phyloP scores from a whole-genome alignment of 1,139 yeast genomes.

The Zygosaccharomyces pseudobailii region DNA sequence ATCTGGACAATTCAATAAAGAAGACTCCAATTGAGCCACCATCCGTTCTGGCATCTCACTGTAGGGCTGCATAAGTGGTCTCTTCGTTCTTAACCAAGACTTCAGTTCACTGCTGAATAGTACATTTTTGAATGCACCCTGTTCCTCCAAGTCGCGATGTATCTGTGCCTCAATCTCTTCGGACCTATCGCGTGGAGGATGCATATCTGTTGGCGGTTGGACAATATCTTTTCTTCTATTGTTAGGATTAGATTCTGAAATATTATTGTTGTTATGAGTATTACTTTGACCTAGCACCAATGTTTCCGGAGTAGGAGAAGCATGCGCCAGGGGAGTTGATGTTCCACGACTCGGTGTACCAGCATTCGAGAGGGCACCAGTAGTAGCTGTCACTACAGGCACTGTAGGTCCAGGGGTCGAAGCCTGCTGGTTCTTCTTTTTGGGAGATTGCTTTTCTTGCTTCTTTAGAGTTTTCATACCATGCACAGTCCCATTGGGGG shows the following conservation, averaged over 20 bases:
- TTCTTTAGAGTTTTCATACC: slow-evolving; percentile 7
- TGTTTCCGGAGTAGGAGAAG: slow-evolving; percentile 11
- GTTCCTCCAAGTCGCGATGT: slow-evolving; percentile 22
- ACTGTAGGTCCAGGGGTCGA: slow-evolving; percentile 1
- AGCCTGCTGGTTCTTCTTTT: slow-evolving; percentile 12
- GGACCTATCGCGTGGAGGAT: slow-evolving; percentile 27
- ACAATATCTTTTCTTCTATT: slow-evolving; percentile 4
- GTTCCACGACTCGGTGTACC: slow-evolving; percentile 13
- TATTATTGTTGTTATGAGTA: slow-evolving; percentile 4
- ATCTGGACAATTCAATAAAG: slow-evolving; percentile 87
- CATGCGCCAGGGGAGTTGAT: slow-evolving; percentile 11
- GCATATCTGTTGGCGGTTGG: slow-evolving; percentile 5
- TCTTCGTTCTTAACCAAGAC: slow-evolving; percentile 31
- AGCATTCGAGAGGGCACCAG: slow-evolving; percentile 22
- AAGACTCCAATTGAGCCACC: slow-evolving; percentile 51
- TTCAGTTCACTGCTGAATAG: slow-evolving; percentile 31
- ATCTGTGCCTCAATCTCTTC: slow-evolving; percentile 28
- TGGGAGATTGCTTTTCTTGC: slow-evolving; percentile 22
- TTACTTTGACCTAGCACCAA: slow-evolving; percentile 7
- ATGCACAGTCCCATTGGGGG: background rate
- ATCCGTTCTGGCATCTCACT: slow-evolving; percentile 30
- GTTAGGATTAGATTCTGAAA: background rate
- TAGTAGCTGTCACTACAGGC: background rate
- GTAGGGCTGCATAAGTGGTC: slow-evolving; percentile 29
- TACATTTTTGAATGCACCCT: slow-evolving; percentile 29